These are phyloP conservation scores for Chenopodium album DNA, from an alignment of 148 eudicot species.

Conservation along the genomic window DNA sequence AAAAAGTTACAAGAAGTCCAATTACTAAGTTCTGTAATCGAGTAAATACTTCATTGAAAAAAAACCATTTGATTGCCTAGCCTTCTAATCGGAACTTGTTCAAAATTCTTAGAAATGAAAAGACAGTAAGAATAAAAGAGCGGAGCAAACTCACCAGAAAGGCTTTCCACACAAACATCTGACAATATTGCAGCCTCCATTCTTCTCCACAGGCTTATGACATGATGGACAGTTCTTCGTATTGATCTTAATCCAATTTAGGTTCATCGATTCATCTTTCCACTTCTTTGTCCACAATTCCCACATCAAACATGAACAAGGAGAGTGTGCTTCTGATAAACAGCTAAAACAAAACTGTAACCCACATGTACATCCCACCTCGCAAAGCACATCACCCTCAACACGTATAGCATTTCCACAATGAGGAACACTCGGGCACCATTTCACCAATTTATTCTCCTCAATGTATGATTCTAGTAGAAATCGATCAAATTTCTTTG, in stretches of 20 bases:
- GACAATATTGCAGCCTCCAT: constrained; percentile 77
- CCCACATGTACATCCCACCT: constrained; percentile 78
- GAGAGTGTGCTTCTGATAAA: constrained; percentile 68
- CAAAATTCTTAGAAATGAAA: background rate
- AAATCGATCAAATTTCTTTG: constrained; percentile 68
- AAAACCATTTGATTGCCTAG: too few relatives aligned
- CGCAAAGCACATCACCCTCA: constrained; percentile 54
- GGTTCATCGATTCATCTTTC: constrained; percentile 58
- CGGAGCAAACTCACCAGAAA: constrained; percentile 49
- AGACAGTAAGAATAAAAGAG: background rate
- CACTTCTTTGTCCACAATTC: constrained; percentile 69
- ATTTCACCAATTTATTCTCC: constrained; percentile 70
- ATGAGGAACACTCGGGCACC: constrained; percentile 84
- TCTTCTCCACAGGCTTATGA: constrained; percentile 71
- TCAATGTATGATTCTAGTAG: constrained; percentile 77
- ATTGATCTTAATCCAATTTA: constrained; percentile 64
- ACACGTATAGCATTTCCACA: constrained; percentile 82
- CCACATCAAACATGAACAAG: constrained; percentile 87
- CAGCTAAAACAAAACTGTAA: constrained; percentile 74
- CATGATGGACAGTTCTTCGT: constrained; percentile 75
- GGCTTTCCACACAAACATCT: constrained; percentile 66
- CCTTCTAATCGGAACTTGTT: background rate
- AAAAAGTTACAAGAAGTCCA: background rate
- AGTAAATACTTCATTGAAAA: too few relatives aligned
- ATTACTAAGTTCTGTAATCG: too few relatives aligned